Percentiles rank a stretch among this genome's conserved stretches.
phyloP scores from a whole-genome alignment of 148 eudicot genomes.

The Bassia scoparia region DNA sequence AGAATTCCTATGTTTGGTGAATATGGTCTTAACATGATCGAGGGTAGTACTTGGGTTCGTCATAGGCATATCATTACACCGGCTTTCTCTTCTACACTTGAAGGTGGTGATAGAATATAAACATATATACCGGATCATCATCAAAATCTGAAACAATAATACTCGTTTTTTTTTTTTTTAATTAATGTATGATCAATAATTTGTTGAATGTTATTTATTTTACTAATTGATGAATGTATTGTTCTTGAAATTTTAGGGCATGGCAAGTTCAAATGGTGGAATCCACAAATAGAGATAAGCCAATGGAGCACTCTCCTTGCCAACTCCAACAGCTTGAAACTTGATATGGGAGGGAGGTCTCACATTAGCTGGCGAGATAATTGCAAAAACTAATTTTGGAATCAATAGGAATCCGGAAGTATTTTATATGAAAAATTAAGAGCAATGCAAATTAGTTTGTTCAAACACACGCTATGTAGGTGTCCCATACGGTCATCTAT shows the following conservation, averaged over 20 bases:
- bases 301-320: slow-evolving; percentile 45
- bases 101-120: slow-evolving; percentile 58
- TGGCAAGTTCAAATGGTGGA: slow-evolving; percentile 79
- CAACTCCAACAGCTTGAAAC: slow-evolving; percentile 37
- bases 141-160: too few relatives aligned
- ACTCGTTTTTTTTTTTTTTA: too few relatives aligned
- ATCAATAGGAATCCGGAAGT: slow-evolving; percentile 47
- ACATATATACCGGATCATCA: too few relatives aligned
- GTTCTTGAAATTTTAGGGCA: slow-evolving; percentile 41
- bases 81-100: slow-evolving; percentile 67
- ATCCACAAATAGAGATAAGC: slow-evolving; percentile 54
- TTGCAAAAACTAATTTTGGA: slow-evolving; percentile 81
- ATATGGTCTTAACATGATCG: slow-evolving; percentile 70
- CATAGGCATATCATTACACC: slow-evolving; percentile 85
- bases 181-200: neutral
- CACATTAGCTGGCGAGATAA: slow-evolving; percentile 71
- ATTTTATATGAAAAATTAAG: slow-evolving; percentile 51
- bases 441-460: slow-evolving; percentile 59
- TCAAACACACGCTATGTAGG: slow-evolving; percentile 75
- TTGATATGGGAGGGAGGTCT: slow-evolving; percentile 72
- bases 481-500: slow-evolving; percentile 67
- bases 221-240: neutral
- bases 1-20: slow-evolving; percentile 86
- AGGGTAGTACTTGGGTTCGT: slow-evolving; percentile 76
- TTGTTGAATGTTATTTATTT: neutral